phyloP scores from a whole-genome alignment of 352 stramenopile genomes.

The Phytophthora sp. region DNA sequence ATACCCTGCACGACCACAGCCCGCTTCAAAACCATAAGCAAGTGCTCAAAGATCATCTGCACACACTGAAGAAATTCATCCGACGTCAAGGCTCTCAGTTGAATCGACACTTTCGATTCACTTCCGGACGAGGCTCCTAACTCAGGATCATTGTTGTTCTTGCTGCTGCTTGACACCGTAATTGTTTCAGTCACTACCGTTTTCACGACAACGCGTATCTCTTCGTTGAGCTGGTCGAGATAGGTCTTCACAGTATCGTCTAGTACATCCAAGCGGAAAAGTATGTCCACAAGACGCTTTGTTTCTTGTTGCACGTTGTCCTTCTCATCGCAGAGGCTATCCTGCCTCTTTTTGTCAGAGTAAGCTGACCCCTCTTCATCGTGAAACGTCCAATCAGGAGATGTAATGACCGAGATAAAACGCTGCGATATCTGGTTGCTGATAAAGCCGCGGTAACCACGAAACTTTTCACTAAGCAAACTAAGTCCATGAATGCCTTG shows the following conservation, averaged over 20 bases:
- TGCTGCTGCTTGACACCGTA: conserved; percentile 62
- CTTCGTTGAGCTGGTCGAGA: conserved; percentile 81
- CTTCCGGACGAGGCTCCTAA: conserved; percentile 26
- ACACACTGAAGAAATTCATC: conserved; percentile 90
- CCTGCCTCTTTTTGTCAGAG: conserved; percentile 25
- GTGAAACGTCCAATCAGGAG: conserved; percentile 82
- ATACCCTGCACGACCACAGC: conserved; percentile 81
- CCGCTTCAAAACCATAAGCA: conserved; percentile 82
- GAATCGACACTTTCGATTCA: conserved; percentile 86
- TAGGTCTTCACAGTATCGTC: conserved; percentile 79
- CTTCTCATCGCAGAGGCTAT: conserved; percentile 41
- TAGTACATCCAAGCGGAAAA: conserved; percentile 80
- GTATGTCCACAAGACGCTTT: conserved; percentile 64
- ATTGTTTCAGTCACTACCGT: conserved; percentile 91
- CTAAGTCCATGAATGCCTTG: conserved; percentile 81
- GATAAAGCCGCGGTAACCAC: conserved; percentile 76
- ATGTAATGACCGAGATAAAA: conserved; percentile 83
- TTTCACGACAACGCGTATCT: conserved; percentile 89
- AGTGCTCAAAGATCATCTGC: conserved; percentile 91
- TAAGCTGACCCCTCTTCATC: conserved; percentile 49
- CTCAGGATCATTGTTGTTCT: conserved; percentile 34
- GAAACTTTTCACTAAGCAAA: conserved; percentile 78
- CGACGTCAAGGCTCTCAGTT: conserved; percentile 76
- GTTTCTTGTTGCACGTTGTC: conserved; percentile 49
- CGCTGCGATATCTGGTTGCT: conserved; percentile 77